Evolutionary conservation across 495 filamentous ascomycete species (phyloP), one percentile per base, ranked within the genome.

Genomic region (Aspergillus haitiensis): DNA sequence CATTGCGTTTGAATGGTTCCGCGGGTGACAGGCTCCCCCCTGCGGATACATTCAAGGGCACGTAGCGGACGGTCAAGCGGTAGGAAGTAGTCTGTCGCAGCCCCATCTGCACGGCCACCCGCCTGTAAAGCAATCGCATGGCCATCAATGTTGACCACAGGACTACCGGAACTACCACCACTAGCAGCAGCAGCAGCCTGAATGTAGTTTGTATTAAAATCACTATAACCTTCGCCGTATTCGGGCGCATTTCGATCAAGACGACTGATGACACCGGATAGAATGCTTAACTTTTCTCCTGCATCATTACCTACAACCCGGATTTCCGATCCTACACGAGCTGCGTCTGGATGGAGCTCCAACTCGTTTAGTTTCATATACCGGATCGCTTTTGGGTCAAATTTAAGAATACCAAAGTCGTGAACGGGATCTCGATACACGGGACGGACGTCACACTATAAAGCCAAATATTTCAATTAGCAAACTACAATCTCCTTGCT

Each of bases 181-280:
- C 90, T 97, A 10, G 94, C 94, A 7, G 94, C 93, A 32, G 94
- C 94, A 12, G 93, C 95, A 60, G 94, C 94, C 79, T 99, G 94
- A 61, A 98, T 98, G 74, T 99, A 99, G 72, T 97, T 97, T 36
- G 94, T 98, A 70, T 98, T 99, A 80, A 99, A 99, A 69, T 99
- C 94, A 72, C 93, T 93, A 73, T 99, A 99, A 2, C 94, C 94
- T 61, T 98, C 94, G 37, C 94, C 93, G 64, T 99, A 99, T 65
- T 99, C 94, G 7, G 94, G 94, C 6, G 94, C 94, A 73, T 99
- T 99, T 53, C 94, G 83, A 66, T 99, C 94, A 58, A 98, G 77
- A 58, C 94, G 84, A 79, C 91, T 96, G 68, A 99, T 99, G 32
- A 99, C 93, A 61, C 94, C 94, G 11, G 95, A 98, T 37, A 98